Base-by-base conservation (phyloP, 1,284 basidiomycete genomes). In the Fomitopsis schrenkii region DNA sequence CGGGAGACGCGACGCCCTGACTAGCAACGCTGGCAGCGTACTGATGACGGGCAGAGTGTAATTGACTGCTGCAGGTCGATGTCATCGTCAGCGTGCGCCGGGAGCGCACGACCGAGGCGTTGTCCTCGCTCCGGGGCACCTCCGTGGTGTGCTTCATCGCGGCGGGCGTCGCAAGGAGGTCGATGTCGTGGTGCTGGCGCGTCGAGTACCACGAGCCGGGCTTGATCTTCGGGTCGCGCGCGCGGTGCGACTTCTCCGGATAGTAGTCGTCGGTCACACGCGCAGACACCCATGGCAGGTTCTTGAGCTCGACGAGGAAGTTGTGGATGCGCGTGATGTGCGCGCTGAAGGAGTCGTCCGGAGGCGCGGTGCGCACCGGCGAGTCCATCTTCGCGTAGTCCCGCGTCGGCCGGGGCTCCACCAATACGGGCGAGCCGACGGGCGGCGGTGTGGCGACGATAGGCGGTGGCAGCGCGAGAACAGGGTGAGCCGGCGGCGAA, bases 361-460 rank as follows among this genome's bases (percentile, higher is more conserved):
- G 62, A 4, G 61, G 62, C 22, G 65, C 59, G 28, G 61, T 57
- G 33, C 63, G 65, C 22, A 64, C 55, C 1, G 70, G 69, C 14
- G 64, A 55, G 26, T 64, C 66, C 75, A 76, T 76, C 56, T 70
- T 70, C 14, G 62, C 66, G 61, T 77, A 77, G 62, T 77, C 75
- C n/a, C 65, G 62, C 5, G 73, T 64, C 1, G 58, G 71, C 10
- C 58, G 65, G 3, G 71, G 71, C 15, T 69, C 64, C 10, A 70
- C 62, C 17, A 61, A 63, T 30, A 71, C 63, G 3, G 72, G 72
- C 10, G 63, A 68, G 44, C 58, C 52, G 17, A 62, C 22, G 30
- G 45, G 30, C 22, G 60, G 48, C 14, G 48, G 30, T 40, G 38
- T 40, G 22, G n/a, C 42, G 7, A 45, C 42, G n/a, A 45, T 22